phyloP scores from a whole-genome alignment of 495 filamentous ascomycete species.

The Hypoxylon intermedium region DNA sequence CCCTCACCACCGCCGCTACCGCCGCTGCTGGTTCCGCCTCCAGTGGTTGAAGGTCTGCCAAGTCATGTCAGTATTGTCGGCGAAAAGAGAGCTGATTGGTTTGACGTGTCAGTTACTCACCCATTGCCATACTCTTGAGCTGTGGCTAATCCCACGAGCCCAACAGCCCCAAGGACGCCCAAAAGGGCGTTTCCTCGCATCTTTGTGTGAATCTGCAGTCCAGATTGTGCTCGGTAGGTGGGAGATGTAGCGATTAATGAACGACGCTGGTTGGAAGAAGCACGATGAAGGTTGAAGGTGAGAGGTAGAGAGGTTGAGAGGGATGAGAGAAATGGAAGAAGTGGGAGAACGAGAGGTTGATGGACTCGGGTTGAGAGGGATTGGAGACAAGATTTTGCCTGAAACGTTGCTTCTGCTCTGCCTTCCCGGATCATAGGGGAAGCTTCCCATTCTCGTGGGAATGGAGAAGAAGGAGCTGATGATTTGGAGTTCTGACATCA shows the following conservation, averaged over 20 bases:
- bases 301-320: conserved; percentile 4
- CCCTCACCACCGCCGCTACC: conserved; percentile 16
- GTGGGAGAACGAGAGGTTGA: not conserved
- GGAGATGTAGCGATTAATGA: conserved; percentile 25
- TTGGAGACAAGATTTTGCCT: not conserved
- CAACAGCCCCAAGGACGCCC: conserved; percentile 33
- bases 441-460: not conserved
- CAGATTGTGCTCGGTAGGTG: conserved; percentile 18
- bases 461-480: conserved; percentile 9
- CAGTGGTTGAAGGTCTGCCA: conserved; percentile 15
- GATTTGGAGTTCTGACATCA: conserved; percentile 1
- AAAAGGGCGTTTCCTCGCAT: conserved; percentile 40
- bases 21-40: conserved; percentile 8
- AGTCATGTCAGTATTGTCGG: conserved; percentile 11
- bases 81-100: not conserved
- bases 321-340: conserved; percentile 14
- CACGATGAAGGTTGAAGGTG: conserved; percentile 16
- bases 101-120: conserved; percentile 16
- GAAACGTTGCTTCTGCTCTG: conserved; percentile 23
- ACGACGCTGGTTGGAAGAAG: conserved; percentile 28
- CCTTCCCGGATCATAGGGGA: conserved; percentile 12
- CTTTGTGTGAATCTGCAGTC: conserved; percentile 13
- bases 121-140: conserved; percentile 39
- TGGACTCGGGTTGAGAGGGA: not conserved
- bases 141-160: conserved; percentile 36